Evolutionary conservation across 2,329 filamentous ascomycete genomes (phyloP), one percentile per base, ranked within the genome.

Genomic region (Neopestalotiopsis clavispora): DNA sequence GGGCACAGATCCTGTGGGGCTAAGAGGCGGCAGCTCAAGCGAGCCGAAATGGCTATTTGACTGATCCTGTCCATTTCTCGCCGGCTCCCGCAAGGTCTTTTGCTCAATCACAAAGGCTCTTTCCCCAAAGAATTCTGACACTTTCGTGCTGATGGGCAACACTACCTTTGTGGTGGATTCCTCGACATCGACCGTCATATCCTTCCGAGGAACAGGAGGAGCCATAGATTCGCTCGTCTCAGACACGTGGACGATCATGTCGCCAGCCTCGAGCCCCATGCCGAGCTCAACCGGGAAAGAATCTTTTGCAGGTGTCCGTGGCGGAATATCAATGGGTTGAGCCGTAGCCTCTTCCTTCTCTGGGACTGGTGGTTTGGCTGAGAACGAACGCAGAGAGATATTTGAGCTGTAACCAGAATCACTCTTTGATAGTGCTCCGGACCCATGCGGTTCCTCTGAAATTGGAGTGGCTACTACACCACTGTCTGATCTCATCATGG

Each of bases 351-450:
- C 63, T 7, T 76, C 73, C 68, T 75, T 77, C 20, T 80, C 77
- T 1, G 69, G 63, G 28, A 74, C 69, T 3, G 74, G 73, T 12
- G 75, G 68, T 69, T 79, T 82, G 9, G 77, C 74, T 28, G 81
- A 78, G 66, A 86, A 82, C 0, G 88, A 90, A 52, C 85, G 83
- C 20, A 89, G 76, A 13, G 89, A 90, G 4, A 87, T 80, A 72
- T 86, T 89, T 7, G 88, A 90, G 73, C 87, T 87, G 73, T 90
- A 91, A 17, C 88, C 88, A 32, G 87, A 90, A 73, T 90, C 88
- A 52, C 86, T 84, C 70, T 89, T 89, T 40, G 84, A 83, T n/a
- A 88, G 78, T 4, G 84, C 77, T 67, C 82, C 84, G 17, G 79
- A 79, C 34, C 34, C 34, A 38, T 38, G 34, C 1, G 82, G 80